Evolutionary conservation across 2,329 filamentous ascomycete genomes (phyloP).

Genomic region (Grosmannia penicillata): DNA sequence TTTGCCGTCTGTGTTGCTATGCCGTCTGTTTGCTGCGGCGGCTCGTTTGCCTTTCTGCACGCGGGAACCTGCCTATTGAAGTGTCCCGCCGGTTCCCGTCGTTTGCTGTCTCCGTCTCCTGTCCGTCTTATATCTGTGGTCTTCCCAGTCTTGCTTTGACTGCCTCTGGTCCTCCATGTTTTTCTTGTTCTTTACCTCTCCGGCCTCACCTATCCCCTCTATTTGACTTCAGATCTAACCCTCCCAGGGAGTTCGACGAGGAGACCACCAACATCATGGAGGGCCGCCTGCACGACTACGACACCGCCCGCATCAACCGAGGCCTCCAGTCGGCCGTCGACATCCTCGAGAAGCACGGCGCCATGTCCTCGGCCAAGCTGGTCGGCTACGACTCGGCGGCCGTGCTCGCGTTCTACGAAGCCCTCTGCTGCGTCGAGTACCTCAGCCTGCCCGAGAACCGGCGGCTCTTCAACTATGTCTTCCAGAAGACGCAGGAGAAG

Average conservation of each 20-base stretch:
- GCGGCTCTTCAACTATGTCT: constrained; percentile 63
- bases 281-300: constrained; percentile 22
- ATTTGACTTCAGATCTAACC: background rate
- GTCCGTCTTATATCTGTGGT: too few relatives aligned
- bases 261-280: constrained; percentile 24
- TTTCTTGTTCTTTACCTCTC: background rate
- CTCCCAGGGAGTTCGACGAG: constrained; percentile 24
- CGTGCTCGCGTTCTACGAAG: constrained; percentile 74
- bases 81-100: too few relatives aligned
- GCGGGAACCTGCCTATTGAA: too few relatives aligned
- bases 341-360: constrained; percentile 28
- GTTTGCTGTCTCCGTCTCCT: too few relatives aligned
- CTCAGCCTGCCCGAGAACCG: constrained; percentile 40
- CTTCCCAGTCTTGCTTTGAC: too few relatives aligned
- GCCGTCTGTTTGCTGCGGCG: too few relatives aligned
- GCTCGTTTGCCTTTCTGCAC: too few relatives aligned
- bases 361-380: constrained; percentile 31
- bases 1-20: too few relatives aligned
- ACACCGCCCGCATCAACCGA: constrained; percentile 18
- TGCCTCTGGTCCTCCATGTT: background rate
- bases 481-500: constrained; percentile 63
- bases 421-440: constrained; percentile 70
- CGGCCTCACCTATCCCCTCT: background rate
- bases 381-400: constrained; percentile 38
- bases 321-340: constrained; percentile 35